A percentile compares a stretch with the other conserved stretches of the same genome.
phyloP scores from a whole-genome alignment of 1,284 basidiomycete genomes.

The Entoloma clypeatum region DNA sequence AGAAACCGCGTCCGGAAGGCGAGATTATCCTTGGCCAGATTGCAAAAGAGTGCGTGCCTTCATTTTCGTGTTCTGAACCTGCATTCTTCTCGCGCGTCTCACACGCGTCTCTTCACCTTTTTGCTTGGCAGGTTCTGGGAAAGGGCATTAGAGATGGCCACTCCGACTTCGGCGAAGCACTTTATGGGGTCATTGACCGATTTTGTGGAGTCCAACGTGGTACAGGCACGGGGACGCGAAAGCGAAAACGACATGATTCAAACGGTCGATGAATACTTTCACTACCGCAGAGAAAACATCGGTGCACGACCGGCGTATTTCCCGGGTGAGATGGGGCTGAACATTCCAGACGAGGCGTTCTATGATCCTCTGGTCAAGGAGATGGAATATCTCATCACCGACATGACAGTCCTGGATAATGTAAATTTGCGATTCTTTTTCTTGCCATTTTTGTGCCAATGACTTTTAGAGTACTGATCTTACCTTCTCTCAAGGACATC shows the following conservation, averaged over 20 bases:
- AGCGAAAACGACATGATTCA: constrained; percentile 26
- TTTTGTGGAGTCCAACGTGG: constrained; percentile 32
- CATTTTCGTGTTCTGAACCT: background rate
- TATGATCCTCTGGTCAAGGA: constrained; percentile 26
- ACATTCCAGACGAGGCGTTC: constrained; percentile 32
- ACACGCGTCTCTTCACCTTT: no score
- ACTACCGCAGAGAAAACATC: constrained; percentile 31
- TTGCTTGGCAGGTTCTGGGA: constrained; percentile 20
- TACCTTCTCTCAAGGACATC: constrained; percentile 25
- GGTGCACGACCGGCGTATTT: constrained; percentile 34
- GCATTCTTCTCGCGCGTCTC: background rate
- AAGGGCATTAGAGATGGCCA: constrained; percentile 16
- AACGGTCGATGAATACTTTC: constrained; percentile 33
- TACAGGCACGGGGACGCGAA: constrained; percentile 34
- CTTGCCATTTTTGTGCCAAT: background rate
- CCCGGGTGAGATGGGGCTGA: constrained; percentile 29
- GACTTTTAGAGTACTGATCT: no score
- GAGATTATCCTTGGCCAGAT: constrained; percentile 22
- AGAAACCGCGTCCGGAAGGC: constrained; percentile 18
- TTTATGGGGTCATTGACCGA: constrained; percentile 32
- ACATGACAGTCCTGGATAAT: constrained; percentile 29
- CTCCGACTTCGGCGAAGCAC: constrained; percentile 15
- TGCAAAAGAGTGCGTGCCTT: constrained; percentile 22
- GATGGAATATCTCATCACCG: constrained; percentile 21
- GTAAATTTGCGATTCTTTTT: constrained; percentile 17